These are phyloP conservation scores for Amaranthus cruentus DNA, from an alignment of 148 eudicot genomes.

Conservation along the genomic window DNA sequence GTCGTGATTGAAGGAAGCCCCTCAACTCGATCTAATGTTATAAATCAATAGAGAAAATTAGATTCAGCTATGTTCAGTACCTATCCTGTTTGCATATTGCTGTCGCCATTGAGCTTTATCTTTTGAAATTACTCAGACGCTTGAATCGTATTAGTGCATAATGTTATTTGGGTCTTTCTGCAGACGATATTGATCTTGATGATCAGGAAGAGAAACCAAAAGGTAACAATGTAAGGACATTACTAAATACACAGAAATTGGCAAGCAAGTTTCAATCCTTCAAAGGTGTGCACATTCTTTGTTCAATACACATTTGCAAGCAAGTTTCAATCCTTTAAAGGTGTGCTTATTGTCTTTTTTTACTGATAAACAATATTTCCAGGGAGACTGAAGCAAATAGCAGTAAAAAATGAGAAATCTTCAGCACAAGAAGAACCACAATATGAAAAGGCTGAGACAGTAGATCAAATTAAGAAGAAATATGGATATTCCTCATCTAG, in stretches of 20 bases:
- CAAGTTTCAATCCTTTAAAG: neutral
- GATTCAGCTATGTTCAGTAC: no score
- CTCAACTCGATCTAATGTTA: no score
- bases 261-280: slow-evolving; percentile 72
- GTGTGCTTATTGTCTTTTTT: neutral
- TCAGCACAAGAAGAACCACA: slow-evolving; percentile 47
- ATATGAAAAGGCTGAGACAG: slow-evolving; percentile 57
- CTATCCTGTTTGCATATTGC: slow-evolving; percentile 1
- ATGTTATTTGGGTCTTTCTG: slow-evolving; percentile 16
- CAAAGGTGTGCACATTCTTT: slow-evolving; percentile 55
- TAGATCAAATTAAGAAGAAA: slow-evolving; percentile 90
- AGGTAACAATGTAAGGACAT: slow-evolving; percentile 61
- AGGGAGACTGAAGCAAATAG: slow-evolving; percentile 76
- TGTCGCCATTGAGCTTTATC: neutral
- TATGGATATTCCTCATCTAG: slow-evolving; percentile 63
- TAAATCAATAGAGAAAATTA: no score
- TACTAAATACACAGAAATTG: slow-evolving; percentile 69
- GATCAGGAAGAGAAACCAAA: slow-evolving; percentile 67
- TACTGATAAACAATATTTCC: slow-evolving; percentile 19
- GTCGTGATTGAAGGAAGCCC: no score
- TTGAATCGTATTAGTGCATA: slow-evolving; percentile 4
- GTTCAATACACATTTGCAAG: neutral
- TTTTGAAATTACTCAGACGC: neutral
- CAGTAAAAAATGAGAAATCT: slow-evolving; percentile 57
- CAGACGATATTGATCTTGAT: slow-evolving; percentile 87